Evolutionary conservation across 495 filamentous ascomycete genomes (phyloP), one percentile per base, ranked within the genome.

Genomic region (Aspergillus wentii): DNA sequence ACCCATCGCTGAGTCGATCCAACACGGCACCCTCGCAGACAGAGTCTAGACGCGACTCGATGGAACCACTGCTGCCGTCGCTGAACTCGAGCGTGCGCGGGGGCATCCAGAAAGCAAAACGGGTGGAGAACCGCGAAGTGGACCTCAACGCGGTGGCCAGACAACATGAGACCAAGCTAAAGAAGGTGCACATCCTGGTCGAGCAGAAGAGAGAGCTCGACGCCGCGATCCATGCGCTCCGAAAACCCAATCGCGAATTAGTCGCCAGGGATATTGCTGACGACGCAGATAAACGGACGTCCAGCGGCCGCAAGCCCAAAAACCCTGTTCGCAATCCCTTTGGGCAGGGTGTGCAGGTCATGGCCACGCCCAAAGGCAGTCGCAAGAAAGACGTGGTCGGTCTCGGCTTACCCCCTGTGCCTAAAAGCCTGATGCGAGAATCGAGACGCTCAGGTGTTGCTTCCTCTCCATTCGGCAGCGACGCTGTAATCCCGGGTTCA

Each of bases 201-300:
- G 68, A 76, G 14, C 69, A 74, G 32, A 82, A 94, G 41, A 80
- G 82, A 40, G 86, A 95, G 52, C 68, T 96, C 17, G 79, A 84
- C 49, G 79, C 84, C 22, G 92, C 91, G 9, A 96, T 97, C 41
- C 67, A 76, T 8, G 72, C 85, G 1, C 66, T 97, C 18, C 86
- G 88, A 49, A 94, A 83, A 57, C 92, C 92, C 4, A 95, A 96
- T 52, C 75, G 92, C 38, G 74, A 82, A 5, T 66, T 91, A 28
- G 87, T 85, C 9, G 80, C 79, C 9, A 80, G 80, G 46, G 80
- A 82, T 33, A 68, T 88, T 26, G 83, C 76, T 5, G 80, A 91
- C 3, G 80, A 77, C 35, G 78, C 78, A 8, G 82, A 85, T 43
- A 79, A 75, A 50, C 73, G 85, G 40, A 57, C 37, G 14, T 44